phyloP scores from a whole-genome alignment of 345 rosid genomes.

The Microcos paniculata region DNA sequence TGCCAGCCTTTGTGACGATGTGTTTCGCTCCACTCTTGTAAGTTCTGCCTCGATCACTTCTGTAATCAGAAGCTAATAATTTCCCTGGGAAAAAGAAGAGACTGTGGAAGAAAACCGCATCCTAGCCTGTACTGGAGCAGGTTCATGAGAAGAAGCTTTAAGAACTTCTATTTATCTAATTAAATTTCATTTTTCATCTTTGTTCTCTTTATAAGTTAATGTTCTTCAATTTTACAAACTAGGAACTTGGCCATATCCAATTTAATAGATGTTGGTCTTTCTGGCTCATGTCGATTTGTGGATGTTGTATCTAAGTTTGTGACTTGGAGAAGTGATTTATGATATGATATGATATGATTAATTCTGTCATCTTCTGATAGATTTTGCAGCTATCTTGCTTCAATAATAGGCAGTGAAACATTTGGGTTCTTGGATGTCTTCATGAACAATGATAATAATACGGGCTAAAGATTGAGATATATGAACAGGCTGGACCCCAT shows the following conservation, averaged over 20 bases:
- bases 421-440: background rate
- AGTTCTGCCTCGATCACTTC: slow-evolving; percentile 28
- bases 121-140: background rate
- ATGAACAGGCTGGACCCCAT: slow-evolving; percentile 7
- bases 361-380: background rate
- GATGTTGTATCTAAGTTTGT: slow-evolving; percentile 13
- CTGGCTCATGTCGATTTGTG: background rate
- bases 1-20: slow-evolving; percentile 27
- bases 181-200: slow-evolving; percentile 14
- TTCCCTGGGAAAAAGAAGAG: background rate
- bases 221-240: slow-evolving; percentile 13
- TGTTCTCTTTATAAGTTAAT: background rate
- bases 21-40: slow-evolving; percentile 27
- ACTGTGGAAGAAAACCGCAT: background rate
- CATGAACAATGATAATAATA: background rate
- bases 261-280: background rate
- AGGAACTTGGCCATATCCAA: background rate
- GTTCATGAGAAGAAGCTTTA: slow-evolving; percentile 5
- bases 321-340: slow-evolving; percentile 13
- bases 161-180: background rate
- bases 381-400: background rate
- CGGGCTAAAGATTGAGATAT: background rate
- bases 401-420: background rate
- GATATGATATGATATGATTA: slow-evolving; percentile 5
- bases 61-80: slow-evolving; percentile 10